Base-by-base conservation (phyloP, 1,284 basidiomycete genomes). In the Rhodofomes roseus region DNA sequence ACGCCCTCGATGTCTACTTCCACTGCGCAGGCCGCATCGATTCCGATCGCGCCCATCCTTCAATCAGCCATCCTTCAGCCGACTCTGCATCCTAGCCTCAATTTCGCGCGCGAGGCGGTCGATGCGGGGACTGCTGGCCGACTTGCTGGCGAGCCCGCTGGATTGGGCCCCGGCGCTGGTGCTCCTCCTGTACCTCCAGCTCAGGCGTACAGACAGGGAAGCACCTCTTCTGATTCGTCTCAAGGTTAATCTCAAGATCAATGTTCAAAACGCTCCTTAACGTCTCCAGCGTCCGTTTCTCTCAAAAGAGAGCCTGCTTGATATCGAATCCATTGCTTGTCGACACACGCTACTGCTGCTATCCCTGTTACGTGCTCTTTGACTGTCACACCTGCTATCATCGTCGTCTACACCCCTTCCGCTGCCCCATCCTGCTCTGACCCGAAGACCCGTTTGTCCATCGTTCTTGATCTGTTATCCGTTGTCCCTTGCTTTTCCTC, bases 51-150 rank as follows among this genome's bases (percentile, higher is more conserved):
- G 20, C 54, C 29, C 23, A 64, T 66, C 51, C 55, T 57, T 14
- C 56, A 39, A 27, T 62, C 62, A 1, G 37, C 55, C 23, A 64
- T 66, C 51, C 55, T 57, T 14, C 56, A 39, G 34, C 64, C 62
- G 2, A 41, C 55, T 4, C 56, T 62, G n/a, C 60, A 62, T 16
- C 23, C 57, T 0, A 64, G 62, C 2, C 43, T 62, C 31, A 57
- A 61, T 53, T 40, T 60, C 36, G 59, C 60, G 36, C 55, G 41
- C 11, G 54, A 56, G 11, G 27, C 44, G n/a, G 44, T 20, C 22
- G 46, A 43, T 5, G 18, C n/a, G 11, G 46, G 46, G 5, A 23
- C 25, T n/a, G 18, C 46, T 22, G 7, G 56, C 20, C 46, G 34
- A 22, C 20, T 57, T 18, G 25, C 22, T 36, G 50, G n/a, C 11